Evolutionary conservation across 208 protist genomes (phyloP), one percentile per base, ranked within the genome.

Genomic region (Acanthamoeba royreba): DNA sequence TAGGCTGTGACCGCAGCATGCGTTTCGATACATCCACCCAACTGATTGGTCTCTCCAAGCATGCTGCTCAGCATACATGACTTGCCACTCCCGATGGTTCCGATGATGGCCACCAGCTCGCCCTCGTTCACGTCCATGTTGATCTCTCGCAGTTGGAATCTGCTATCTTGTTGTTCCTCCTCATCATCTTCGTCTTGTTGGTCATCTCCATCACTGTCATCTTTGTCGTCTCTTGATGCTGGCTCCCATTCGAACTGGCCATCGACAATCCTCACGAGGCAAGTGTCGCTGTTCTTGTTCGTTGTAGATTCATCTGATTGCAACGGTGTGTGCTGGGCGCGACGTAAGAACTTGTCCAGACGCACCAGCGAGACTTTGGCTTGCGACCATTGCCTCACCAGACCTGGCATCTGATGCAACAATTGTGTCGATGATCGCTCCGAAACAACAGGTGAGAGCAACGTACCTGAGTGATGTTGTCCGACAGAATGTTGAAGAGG

Each of bases 21-120:
- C n/a, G n/a, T n/a, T n/a, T n/a, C n/a, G 13, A 19, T 55, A 55
- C 31, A 9, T 46, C 31, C 22, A 25, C 31, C 55, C 7, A 38
- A 25, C 7, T 92, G 38, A 9, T 17, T 53, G 43, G 7, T 87
- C 53, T 85, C 74, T 11, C 74, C 74, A 13, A 85, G 74, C 4
- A 96, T 43, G 28, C 81, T 46, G 42, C 2, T 58, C 1, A 95
- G 13, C 0, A 96, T 17, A 13, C 38, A 66, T 33, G 89, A 93
- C 87, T 96, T 96, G 79, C 95, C 95, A 28, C 25, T 47, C 19
- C 95, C 95, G 11, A 95, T 89, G 19, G 52, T 74, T 53, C 95
- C 95, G 13, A 96, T 88, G 22, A 96, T 35, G 9, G 92, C 92
- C 19, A 95, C 42, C 35, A 95, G 63, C 42, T 94, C 66, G 28